Percentiles rank a stretch among this genome's conserved stretches.
Conservation (phyloP, 768 basidiomycete species). For the Mycena indigotica region DNA sequence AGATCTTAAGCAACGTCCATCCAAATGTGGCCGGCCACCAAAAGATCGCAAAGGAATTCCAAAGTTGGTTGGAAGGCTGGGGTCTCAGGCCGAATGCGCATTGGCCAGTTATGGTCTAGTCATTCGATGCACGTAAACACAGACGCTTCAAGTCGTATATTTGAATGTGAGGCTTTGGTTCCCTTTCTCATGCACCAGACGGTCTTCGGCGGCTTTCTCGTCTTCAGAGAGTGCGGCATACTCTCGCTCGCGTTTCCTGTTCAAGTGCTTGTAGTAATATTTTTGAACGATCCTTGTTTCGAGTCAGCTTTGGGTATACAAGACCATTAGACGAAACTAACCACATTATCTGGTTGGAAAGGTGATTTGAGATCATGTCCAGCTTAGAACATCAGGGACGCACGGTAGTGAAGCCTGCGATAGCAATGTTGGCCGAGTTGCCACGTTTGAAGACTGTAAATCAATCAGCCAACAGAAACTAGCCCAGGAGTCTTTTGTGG, state of each 20-base stretch:
- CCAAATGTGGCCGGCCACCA: constrained; percentile 49
- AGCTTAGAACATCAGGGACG: neutral
- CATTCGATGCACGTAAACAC: neutral
- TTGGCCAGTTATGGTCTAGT: constrained; percentile 20
- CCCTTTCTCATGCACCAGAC: constrained; percentile 31
- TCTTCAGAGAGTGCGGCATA: constrained; percentile 26
- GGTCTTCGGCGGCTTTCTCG: constrained; percentile 31
- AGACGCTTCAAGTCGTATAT: constrained; percentile 30
- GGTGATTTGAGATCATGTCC: neutral
- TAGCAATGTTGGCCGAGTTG: constrained; percentile 39
- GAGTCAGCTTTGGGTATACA: neutral
- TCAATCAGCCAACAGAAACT: neutral
- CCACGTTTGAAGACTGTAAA: constrained; percentile 36
- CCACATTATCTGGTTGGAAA: constrained; percentile 30
- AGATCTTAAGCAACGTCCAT: constrained; percentile 44
- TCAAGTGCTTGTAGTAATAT: constrained; percentile 31
- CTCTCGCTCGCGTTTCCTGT: constrained; percentile 26
- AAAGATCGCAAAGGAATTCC: constrained; percentile 50
- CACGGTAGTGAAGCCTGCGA: constrained; percentile 32
- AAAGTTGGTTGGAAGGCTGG: constrained; percentile 49
- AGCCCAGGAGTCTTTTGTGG: neutral
- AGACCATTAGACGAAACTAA: neutral
- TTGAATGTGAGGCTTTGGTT: constrained; percentile 37
- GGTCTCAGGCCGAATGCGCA: constrained; percentile 36
- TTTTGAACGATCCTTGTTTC: constrained; percentile 31